Percentiles rank a stretch among this genome's conserved stretches.
phyloP scores from a whole-genome alignment of 179 eudicot species.

The Corrigiola litoralis region DNA sequence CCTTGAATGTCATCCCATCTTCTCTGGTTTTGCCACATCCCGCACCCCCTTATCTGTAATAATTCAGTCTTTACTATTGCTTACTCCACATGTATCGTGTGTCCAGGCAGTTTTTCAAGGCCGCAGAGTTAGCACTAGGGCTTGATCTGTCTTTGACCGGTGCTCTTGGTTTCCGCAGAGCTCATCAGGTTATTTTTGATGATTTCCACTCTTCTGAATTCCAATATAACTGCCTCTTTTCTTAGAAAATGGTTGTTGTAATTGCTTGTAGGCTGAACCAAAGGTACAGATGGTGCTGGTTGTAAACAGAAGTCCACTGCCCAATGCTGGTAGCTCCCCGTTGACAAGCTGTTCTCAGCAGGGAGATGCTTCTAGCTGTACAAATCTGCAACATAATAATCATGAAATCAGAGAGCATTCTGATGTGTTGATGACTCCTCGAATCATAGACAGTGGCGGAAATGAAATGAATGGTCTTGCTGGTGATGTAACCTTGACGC shows the following conservation, averaged over 20 bases:
- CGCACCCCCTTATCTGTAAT: neutral
- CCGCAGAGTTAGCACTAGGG: slow-evolving; percentile 52
- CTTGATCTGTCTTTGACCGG: slow-evolving; percentile 74
- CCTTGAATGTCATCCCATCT: too few species aligned
- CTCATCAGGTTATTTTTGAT: slow-evolving; percentile 56
- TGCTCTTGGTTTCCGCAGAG: slow-evolving; percentile 82
- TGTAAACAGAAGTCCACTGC: slow-evolving; percentile 30
- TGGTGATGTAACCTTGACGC: slow-evolving; percentile 32
- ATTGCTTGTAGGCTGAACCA: slow-evolving; percentile 64
- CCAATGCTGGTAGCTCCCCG: slow-evolving; percentile 14
- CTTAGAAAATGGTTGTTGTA: slow-evolving; percentile 13
- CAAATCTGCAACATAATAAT: slow-evolving; percentile 22
- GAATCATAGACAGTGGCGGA: slow-evolving; percentile 39
- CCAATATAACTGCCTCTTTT: neutral
- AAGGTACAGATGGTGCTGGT: slow-evolving; percentile 79
- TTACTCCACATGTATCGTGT: slow-evolving; percentile 11
- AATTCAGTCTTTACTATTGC: neutral
- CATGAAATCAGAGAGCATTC: slow-evolving; percentile 46
- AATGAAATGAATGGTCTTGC: slow-evolving; percentile 22
- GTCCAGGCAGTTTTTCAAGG: slow-evolving; percentile 60
- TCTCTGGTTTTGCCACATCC: neutral
- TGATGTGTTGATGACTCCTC: slow-evolving; percentile 73
- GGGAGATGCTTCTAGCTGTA: slow-evolving; percentile 24
- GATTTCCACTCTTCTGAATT: neutral
- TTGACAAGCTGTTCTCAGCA: slow-evolving; percentile 19